Conservation (phyloP, 164 flowering plant genomes). For the Piper longum region DNA sequence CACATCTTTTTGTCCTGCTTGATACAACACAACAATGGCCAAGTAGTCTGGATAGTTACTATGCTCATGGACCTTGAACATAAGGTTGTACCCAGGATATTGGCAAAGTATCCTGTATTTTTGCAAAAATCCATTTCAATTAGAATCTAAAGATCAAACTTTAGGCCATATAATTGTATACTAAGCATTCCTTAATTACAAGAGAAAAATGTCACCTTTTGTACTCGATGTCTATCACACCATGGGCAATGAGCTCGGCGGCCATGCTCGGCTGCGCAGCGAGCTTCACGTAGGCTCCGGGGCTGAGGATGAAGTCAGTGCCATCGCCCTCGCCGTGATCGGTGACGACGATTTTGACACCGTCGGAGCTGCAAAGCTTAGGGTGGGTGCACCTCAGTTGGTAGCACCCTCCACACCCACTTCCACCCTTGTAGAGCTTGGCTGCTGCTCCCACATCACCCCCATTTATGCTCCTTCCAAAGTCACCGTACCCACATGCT, state of each 20-base stretch:
- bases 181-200: too few species aligned
- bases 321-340: conserved; percentile 72
- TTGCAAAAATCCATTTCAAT: background rate
- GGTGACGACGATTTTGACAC: conserved; percentile 54
- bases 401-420: conserved; percentile 85
- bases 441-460: conserved; percentile 59
- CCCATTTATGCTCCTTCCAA: conserved; percentile 53
- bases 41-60: conserved; percentile 56
- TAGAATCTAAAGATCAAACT: too few species aligned
- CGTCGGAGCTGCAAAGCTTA: conserved; percentile 38
- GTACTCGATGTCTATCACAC: conserved; percentile 68
- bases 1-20: conserved; percentile 42
- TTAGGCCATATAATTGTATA: too few species aligned
- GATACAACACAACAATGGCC: conserved; percentile 49
- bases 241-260: conserved; percentile 30
- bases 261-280: conserved; percentile 42
- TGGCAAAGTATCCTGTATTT: conserved; percentile 40
- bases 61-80: conserved; percentile 49
- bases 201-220: conserved; percentile 13
- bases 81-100: conserved; percentile 33
- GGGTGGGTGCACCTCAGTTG: conserved; percentile 69
- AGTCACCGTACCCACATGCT: conserved; percentile 83
- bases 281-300: conserved; percentile 37
- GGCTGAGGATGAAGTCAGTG: conserved; percentile 74
- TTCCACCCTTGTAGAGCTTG: conserved; percentile 50